These are phyloP conservation scores for Phialophora chinensis DNA, from an alignment of 2,329 filamentous ascomycete species.

Conservation along the genomic window DNA sequence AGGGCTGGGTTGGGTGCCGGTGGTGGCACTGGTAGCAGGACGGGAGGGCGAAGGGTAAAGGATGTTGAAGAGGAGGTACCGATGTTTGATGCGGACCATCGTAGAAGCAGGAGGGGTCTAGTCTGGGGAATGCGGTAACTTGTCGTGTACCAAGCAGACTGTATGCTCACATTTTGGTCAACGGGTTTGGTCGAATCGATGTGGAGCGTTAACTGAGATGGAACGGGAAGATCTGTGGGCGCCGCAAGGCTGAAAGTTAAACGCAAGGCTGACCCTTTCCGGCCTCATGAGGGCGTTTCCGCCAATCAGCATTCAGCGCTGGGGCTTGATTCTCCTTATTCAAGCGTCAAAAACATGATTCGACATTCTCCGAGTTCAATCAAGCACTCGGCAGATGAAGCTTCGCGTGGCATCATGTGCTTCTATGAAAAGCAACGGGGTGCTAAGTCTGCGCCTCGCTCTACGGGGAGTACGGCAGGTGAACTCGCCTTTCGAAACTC, in stretches of 20 bases:
- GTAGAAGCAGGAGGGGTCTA: constrained; percentile 27
- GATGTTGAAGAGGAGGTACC: constrained; percentile 94
- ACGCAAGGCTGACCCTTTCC: not conserved
- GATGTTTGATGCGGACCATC: constrained; percentile 96
- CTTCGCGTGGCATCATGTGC: not conserved
- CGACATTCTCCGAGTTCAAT: not conserved
- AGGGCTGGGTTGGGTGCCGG: constrained; percentile 42
- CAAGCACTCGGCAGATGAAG: not conserved
- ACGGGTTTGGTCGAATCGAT: not conserved
- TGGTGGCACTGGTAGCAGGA: constrained; percentile 24
- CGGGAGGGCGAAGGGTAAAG: constrained; percentile 70
- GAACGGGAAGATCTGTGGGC: not conserved
- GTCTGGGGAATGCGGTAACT: not conserved
- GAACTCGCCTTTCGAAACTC: constrained; percentile 12
- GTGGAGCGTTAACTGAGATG: not conserved
- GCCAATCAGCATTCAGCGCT: not conserved
- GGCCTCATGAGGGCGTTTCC: not conserved
- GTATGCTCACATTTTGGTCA: not conserved
- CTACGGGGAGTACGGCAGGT: constrained; percentile 2
- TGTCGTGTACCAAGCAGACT: not conserved
- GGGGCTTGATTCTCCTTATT: not conserved
- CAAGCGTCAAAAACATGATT: not conserved
- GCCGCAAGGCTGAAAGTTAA: not conserved
- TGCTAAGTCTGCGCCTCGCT: not conserved
- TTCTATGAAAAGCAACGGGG: constrained; percentile 8